Conservation (phyloP, 495 filamentous ascomycete genomes). For the Lentithecium fluviatile region DNA sequence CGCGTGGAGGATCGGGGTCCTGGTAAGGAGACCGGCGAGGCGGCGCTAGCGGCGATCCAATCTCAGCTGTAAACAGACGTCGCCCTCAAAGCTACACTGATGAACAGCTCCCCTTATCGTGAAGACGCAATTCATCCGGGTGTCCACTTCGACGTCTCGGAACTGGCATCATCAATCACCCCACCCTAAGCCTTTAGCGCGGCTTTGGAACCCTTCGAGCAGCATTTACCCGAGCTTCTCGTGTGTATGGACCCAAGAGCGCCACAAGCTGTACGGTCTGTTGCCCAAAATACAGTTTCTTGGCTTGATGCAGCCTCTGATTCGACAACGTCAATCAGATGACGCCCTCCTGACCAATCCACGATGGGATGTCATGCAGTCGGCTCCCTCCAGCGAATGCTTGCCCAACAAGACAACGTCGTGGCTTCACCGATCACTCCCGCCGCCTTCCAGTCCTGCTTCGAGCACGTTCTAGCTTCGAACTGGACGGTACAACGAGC, state of each 20-base stretch:
- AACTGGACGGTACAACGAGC: neutral
- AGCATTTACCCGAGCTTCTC: neutral
- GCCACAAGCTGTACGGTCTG: neutral
- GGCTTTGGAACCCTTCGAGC: neutral
- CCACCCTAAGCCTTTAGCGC: neutral
- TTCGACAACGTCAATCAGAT: slow-evolving; percentile 4
- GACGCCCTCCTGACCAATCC: slow-evolving; percentile 5
- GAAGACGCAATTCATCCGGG: neutral
- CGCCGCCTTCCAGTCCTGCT: slow-evolving; percentile 4
- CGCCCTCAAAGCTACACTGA: neutral
- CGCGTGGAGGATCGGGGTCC: neutral
- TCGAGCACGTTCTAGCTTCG: slow-evolving; percentile 4
- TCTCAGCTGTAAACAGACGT: slow-evolving; percentile 1
- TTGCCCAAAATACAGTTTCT: neutral
- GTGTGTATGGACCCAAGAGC: neutral
- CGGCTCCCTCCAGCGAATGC: neutral
- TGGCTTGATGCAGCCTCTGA: neutral
- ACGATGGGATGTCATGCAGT: neutral
- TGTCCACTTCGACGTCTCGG: neutral
- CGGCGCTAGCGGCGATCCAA: neutral
- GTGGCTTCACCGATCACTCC: slow-evolving; percentile 1
- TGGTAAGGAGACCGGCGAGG: neutral
- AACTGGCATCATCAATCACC: neutral
- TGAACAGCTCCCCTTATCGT: neutral
- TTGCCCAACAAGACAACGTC: slow-evolving; percentile 1